A percentile compares a stretch with the other conserved stretches of the same genome.
These are phyloP conservation scores for Pythium angustatum DNA, from an alignment of 352 stramenopile species.

Conservation along the genomic window DNA sequence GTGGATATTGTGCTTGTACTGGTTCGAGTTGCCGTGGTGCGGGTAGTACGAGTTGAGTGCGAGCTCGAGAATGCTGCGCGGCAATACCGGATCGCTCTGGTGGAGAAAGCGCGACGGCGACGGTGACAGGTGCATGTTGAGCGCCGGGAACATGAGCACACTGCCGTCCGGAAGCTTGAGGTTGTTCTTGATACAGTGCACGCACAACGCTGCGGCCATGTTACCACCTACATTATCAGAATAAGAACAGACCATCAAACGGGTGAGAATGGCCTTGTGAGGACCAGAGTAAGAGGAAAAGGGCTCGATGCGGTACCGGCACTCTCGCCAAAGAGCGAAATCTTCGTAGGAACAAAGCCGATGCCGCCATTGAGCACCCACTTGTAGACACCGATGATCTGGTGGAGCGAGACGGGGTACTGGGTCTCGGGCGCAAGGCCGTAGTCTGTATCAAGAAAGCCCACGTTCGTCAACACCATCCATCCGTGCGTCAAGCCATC, in stretches of 20 bases:
- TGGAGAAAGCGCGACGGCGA: slow-evolving; percentile 87
- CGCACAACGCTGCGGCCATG: slow-evolving; percentile 77
- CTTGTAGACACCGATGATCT: slow-evolving; percentile 86
- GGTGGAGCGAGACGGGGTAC: slow-evolving; percentile 76
- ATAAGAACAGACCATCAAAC: slow-evolving; percentile 1
- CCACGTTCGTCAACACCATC: neutral
- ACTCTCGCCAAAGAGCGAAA: slow-evolving; percentile 84
- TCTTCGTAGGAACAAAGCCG: slow-evolving; percentile 65
- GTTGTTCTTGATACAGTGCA: slow-evolving; percentile 82
- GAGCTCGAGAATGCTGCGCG: slow-evolving; percentile 76
- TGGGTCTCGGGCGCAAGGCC: slow-evolving; percentile 77
- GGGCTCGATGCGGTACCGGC: slow-evolving; percentile 49
- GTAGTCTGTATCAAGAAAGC: slow-evolving; percentile 58
- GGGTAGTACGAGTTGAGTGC: slow-evolving; percentile 87
- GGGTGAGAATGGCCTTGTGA: too few relatives aligned
- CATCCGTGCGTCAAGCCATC: neutral
- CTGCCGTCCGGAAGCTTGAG: slow-evolving; percentile 72
- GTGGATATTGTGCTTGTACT: slow-evolving; percentile 90
- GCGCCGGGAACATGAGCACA: slow-evolving; percentile 89
- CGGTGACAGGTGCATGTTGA: slow-evolving; percentile 87
- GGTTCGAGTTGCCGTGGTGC: slow-evolving; percentile 75
- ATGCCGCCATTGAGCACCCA: slow-evolving; percentile 75
- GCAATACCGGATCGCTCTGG: slow-evolving; percentile 85
- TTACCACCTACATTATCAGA: slow-evolving; percentile 71
- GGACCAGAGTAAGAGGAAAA: too few relatives aligned